Evolutionary conservation across 2,329 filamentous ascomycete genomes (phyloP), one percentile per base, ranked within the genome.

Genomic region (Aspergillus clavatus): DNA sequence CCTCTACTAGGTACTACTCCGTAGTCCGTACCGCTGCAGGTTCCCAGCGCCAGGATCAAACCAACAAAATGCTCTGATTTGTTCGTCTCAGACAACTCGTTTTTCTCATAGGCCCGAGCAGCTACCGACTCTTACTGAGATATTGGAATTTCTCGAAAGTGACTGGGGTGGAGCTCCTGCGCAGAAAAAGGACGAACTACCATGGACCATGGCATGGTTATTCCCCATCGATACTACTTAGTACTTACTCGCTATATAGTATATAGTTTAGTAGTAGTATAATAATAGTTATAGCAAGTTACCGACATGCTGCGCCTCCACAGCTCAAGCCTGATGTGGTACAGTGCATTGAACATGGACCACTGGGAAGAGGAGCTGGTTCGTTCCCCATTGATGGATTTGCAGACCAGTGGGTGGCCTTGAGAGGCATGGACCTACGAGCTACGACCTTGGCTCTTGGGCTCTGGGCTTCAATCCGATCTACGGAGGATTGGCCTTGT

Each of bases 281-380:
- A 26, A n/a, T 16, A 40, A 10, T 24, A 24, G 11, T 16, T 14
- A 8, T 14, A 23, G 38, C 18, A 22, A 36, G 36, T 36, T 19
- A 48, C 40, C 42, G 48, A 28, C 33, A 37, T 45, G 48, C 48
- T 51, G 48, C 48, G 48, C 48, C 48, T 51, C 48, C 48, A 51
- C 48, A 24, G 42, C 24, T 37, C 37, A 38, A 26, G 38, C 37
- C 45, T 48, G 48, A 46, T 40, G 43, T 51, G 46, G 48, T 48
- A 46, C 36, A 38, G 37, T 46, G 27, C 31, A 49, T 40, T 38
- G 31, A 18, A 18, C 31, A 21, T 10, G 31, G 31, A 19, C 31
- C 31, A 35, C 31, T 35, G 31, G 31, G 14, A 35, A 35, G 31
- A 10, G 16, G 31, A 35, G 18, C 19, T 24, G 23, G 23, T 24